Percentiles rank a stretch among this genome's conserved stretches.
Evolutionary conservation across 1,139 yeast species (phyloP).

Genomic region (Nadsonia starkeyi-henricii): DNA sequence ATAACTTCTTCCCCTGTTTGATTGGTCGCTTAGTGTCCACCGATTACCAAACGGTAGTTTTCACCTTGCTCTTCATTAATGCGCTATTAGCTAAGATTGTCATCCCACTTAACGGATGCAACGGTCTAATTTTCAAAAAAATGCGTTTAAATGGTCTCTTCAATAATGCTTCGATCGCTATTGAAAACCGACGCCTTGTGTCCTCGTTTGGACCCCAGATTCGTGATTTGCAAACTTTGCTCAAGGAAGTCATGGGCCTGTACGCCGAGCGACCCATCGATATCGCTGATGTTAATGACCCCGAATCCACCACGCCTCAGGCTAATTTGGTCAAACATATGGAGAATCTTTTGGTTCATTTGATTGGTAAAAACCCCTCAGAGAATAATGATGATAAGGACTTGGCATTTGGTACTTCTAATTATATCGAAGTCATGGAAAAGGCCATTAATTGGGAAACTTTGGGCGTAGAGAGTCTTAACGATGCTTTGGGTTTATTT

Average conservation of each 20-base stretch:
- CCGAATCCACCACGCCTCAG: background rate
- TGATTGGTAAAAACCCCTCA: background rate
- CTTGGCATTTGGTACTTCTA: background rate
- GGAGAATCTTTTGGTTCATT: background rate
- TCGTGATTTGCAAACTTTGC: background rate
- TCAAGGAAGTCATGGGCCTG: background rate
- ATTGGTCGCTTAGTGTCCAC: background rate
- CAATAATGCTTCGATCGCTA: background rate
- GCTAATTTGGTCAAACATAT: background rate
- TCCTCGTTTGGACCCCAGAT: background rate
- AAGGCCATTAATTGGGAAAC: background rate
- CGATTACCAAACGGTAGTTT: background rate
- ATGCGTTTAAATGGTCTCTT: background rate
- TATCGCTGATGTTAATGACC: background rate
- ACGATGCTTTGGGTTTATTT: constrained; percentile 6
- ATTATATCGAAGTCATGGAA: background rate
- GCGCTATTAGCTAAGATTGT: background rate
- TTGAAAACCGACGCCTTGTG: background rate
- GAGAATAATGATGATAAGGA: background rate
- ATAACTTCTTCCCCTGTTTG: background rate
- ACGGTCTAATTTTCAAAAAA: background rate
- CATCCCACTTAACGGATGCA: background rate
- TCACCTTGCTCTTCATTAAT: background rate
- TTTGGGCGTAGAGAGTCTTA: background rate
- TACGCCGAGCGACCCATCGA: background rate